A percentile compares a stretch with the other conserved stretches of the same genome.
These are phyloP conservation scores for Lepraria neglecta DNA, from an alignment of 495 filamentous ascomycete species.

Conservation along the genomic window DNA sequence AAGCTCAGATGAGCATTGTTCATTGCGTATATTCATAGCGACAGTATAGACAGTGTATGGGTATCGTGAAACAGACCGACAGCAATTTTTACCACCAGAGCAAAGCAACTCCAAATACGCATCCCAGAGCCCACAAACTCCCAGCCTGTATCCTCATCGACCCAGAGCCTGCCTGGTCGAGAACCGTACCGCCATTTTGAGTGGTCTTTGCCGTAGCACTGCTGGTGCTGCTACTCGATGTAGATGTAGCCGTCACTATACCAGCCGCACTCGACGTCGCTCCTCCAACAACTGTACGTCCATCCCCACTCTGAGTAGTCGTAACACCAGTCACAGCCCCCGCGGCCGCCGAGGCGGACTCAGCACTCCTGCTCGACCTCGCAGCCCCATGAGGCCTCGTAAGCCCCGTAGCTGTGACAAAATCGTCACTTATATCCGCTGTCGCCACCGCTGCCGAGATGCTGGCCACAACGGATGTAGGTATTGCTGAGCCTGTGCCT, in stretches of 20 bases:
- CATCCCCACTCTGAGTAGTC: background rate
- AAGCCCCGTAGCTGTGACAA: background rate
- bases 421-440: background rate
- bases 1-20: background rate
- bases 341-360: background rate
- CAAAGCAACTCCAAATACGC: background rate
- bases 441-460: background rate
- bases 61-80: background rate
- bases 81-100: background rate
- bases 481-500: background rate
- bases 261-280: background rate
- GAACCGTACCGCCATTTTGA: constrained; percentile 7
- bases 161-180: constrained; percentile 4
- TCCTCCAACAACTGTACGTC: background rate
- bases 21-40: constrained; percentile 5
- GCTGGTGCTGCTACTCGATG: background rate
- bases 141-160: background rate
- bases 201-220: background rate
- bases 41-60: background rate
- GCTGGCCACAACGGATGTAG: background rate
- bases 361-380: background rate
- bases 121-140: constrained; percentile 7
- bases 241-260: background rate
- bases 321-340: background rate
- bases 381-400: background rate